These are phyloP conservation scores for Trichomonascaceae sp. DNA, from an alignment of 1,139 yeast genomes.

Conservation along the genomic window DNA sequence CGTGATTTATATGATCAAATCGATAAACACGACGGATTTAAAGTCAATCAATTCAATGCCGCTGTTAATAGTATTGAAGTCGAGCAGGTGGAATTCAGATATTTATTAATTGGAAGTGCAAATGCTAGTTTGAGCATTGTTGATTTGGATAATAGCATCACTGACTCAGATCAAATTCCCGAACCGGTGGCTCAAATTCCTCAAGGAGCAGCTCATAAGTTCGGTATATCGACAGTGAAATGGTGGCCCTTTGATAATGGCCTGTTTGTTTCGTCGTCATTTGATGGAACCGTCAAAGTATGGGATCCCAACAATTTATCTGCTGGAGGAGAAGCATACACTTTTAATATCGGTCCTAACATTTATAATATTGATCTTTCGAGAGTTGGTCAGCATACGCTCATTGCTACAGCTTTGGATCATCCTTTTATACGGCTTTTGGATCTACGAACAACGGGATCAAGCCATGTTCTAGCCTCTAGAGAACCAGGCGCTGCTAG, in stretches of 20 bases:
- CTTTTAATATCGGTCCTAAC: conserved; percentile 46
- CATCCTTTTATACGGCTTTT: conserved; percentile 63
- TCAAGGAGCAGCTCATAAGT: conserved; percentile 53
- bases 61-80: conserved; percentile 62
- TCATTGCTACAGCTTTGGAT: conserved; percentile 67
- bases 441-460: conserved; percentile 65
- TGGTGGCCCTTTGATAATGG: conserved; percentile 95
- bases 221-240: conserved; percentile 63
- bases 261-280: conserved; percentile 75
- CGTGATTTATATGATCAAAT: conserved; percentile 13
- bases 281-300: conserved; percentile 67
- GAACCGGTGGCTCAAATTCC: conserved; percentile 43
- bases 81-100: conserved; percentile 48
- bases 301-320: conserved; percentile 70
- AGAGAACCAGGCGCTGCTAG: conserved; percentile 50
- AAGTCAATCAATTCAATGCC: conserved; percentile 20
- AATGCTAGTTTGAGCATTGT: conserved; percentile 54
- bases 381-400: conserved; percentile 40
- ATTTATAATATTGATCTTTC: conserved; percentile 37
- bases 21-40: conserved; percentile 11
- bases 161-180: conserved; percentile 15
- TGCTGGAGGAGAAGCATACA: conserved; percentile 47
- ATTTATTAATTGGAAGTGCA: conserved; percentile 65
- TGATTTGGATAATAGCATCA: conserved; percentile 20
- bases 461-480: conserved; percentile 54